These are phyloP conservation scores for Hymenoscyphus repandus DNA, from an alignment of 2,329 filamentous ascomycete species.

Conservation along the genomic window DNA sequence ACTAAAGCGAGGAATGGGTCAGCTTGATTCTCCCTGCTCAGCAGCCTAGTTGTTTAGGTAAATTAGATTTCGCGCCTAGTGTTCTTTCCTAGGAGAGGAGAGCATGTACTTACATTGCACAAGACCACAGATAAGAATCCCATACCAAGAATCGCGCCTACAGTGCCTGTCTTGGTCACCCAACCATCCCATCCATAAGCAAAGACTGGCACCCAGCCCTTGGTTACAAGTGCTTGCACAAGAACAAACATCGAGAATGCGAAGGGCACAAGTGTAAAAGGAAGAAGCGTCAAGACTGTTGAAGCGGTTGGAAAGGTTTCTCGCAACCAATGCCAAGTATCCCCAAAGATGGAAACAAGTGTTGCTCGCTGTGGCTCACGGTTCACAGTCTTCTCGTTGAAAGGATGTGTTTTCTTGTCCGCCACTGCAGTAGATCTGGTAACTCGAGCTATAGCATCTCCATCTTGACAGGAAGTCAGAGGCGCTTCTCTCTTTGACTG, in stretches of 20 bases:
- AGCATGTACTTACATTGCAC: slow-evolving; percentile 56
- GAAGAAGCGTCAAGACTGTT: slow-evolving; percentile 60
- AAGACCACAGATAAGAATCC: slow-evolving; percentile 65
- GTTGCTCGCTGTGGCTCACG: slow-evolving; percentile 36
- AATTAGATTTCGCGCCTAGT: no score
- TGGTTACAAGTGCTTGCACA: slow-evolving; percentile 66
- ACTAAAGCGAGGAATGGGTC: slow-evolving; percentile 41
- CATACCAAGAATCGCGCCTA: slow-evolving; percentile 68
- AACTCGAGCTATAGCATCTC: slow-evolving; percentile 39
- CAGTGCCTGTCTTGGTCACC: slow-evolving; percentile 62
- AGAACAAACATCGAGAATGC: slow-evolving; percentile 71
- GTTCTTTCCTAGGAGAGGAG: not conserved
- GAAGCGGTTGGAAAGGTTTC: slow-evolving; percentile 68
- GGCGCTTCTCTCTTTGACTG: slow-evolving; percentile 6
- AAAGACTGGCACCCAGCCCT: slow-evolving; percentile 70
- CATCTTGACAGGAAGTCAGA: not conserved
- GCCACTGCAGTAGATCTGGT: slow-evolving; percentile 55
- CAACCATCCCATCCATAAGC: slow-evolving; percentile 70
- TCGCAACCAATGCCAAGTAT: slow-evolving; percentile 53
- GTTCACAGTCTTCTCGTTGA: not conserved
- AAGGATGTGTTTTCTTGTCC: slow-evolving; percentile 32
- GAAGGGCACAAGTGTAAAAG: slow-evolving; percentile 64
- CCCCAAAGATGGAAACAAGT: slow-evolving; percentile 43
- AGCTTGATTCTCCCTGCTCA: no score
- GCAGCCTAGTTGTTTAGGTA: no score